phyloP scores from a whole-genome alignment of 2,329 filamentous ascomycete species.

The Botryosphaeria agaves region DNA sequence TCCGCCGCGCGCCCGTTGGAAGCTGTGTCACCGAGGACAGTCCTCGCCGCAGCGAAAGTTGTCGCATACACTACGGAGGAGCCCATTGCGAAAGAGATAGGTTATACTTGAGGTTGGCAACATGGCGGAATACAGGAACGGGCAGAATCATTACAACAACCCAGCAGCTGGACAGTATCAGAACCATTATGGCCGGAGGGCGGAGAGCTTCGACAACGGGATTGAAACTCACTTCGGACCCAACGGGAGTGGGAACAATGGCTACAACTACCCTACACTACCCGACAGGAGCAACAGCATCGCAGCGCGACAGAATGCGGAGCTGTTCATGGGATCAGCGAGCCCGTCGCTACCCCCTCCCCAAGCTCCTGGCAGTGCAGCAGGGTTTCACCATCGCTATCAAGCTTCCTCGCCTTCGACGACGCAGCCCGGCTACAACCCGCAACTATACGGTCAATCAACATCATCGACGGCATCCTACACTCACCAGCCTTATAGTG shows the following conservation, averaged over 20 bases:
- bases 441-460: constrained; percentile 36
- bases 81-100: no score
- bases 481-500: constrained; percentile 49
- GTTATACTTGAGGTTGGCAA: no score
- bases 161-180: constrained; percentile 20
- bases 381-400: constrained; percentile 3
- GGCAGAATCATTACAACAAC: constrained; percentile 32
- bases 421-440: constrained; percentile 39
- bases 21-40: no score
- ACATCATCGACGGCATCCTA: constrained; percentile 38
- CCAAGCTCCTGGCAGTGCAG: background rate
- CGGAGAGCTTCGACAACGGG: constrained; percentile 58
- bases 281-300: constrained; percentile 15
- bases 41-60: no score
- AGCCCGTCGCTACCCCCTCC: background rate
- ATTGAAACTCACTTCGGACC: constrained; percentile 46
- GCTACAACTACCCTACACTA: constrained; percentile 13
- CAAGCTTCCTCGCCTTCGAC: constrained; percentile 18
- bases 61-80: no score
- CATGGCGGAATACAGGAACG: constrained; percentile 41
- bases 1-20: no score
- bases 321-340: constrained; percentile 41
- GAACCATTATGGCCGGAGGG: constrained; percentile 29
- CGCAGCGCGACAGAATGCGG: constrained; percentile 32
- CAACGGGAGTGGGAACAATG: constrained; percentile 13